Percentiles rank a stretch among this genome's conserved stretches.
phyloP scores from a whole-genome alignment of 2,329 filamentous ascomycete genomes.

The Arthrobotrys pseudoclavata region DNA sequence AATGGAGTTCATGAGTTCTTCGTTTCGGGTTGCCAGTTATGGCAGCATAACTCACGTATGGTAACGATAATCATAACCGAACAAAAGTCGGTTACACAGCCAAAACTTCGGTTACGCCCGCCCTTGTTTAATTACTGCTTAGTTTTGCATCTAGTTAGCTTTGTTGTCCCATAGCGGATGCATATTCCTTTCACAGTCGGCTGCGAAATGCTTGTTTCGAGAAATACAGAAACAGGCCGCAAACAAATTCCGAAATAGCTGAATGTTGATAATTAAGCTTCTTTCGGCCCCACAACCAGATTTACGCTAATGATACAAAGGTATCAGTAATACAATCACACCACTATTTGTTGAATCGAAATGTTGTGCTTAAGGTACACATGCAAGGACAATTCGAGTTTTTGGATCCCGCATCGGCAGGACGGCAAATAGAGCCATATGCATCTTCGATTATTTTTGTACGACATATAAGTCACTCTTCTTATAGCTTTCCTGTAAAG shows the following conservation, averaged over 20 bases:
- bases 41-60: not conserved
- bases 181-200: not conserved
- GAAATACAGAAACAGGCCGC: not conserved
- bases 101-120: not conserved
- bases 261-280: not conserved
- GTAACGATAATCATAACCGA: not conserved
- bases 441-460: no score
- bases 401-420: no score
- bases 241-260: not conserved
- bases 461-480: no score
- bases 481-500: no score
- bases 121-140: not conserved
- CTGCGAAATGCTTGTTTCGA: not conserved
- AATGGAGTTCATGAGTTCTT: not conserved
- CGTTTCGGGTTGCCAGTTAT: not conserved
- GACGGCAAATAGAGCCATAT: no score
- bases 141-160: not conserved
- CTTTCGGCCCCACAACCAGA: not conserved
- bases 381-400: no score
- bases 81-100: not conserved
- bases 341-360: no score
- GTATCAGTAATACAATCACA: no score
- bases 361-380: no score
- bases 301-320: no score
- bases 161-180: not conserved